Evolutionary conservation across 2,329 filamentous ascomycete species (phyloP).

Genomic region (Zymoseptoria passerinii): DNA sequence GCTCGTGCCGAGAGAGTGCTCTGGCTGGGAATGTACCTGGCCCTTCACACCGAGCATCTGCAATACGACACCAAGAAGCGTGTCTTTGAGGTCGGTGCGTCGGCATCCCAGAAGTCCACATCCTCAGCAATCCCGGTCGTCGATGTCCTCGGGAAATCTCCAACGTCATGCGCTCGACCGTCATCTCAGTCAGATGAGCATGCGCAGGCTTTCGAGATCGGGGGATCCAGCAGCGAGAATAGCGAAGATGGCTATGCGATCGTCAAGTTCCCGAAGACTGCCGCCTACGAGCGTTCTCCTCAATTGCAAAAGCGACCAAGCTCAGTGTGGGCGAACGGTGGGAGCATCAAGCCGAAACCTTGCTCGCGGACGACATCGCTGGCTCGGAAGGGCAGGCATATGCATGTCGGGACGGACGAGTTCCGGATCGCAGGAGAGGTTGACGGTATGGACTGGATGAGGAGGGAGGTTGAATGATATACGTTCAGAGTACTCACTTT

Average conservation of each 20-base stretch:
- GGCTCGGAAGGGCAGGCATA: neutral
- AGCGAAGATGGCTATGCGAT: slow-evolving; percentile 14
- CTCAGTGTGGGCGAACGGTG: neutral
- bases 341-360: neutral
- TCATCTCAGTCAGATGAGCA: neutral
- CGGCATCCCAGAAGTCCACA: neutral
- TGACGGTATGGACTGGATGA: neutral
- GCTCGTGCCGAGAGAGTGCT: slow-evolving; percentile 17
- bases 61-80: slow-evolving; percentile 14
- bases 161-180: slow-evolving; percentile 1
- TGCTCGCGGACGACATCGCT: neutral
- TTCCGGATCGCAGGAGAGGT: neutral
- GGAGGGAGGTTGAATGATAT: neutral
- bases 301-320: neutral
- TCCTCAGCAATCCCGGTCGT: neutral
- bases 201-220: neutral
- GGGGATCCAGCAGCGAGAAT: slow-evolving; percentile 4
- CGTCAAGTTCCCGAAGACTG: slow-evolving; percentile 8
- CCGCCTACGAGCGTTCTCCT: neutral
- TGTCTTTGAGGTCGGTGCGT: slow-evolving; percentile 11
- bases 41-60: slow-evolving; percentile 18
- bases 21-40: slow-evolving; percentile 23
- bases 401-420: neutral
- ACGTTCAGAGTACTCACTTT: neutral
- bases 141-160: slow-evolving; percentile 1